Base-by-base conservation (phyloP, 495 filamentous ascomycete genomes). In the Hypoxylon intermedium region DNA sequence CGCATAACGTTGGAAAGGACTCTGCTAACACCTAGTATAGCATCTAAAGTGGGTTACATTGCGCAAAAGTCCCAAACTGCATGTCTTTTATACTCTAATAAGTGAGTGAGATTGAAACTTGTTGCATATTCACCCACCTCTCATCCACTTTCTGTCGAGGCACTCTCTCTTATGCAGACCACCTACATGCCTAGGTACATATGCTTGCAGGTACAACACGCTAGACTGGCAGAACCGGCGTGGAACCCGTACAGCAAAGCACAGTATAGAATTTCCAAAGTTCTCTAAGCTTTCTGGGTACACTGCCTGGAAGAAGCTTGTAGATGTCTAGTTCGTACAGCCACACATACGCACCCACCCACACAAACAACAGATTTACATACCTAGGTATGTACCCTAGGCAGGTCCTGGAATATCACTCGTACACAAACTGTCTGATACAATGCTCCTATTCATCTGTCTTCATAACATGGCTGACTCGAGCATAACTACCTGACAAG, bases 291-390 rank as follows among this genome's bases (percentile, higher is more conserved):
- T 43, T n/a, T n/a, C n/a, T n/a, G 30, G 44, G 21, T 42, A 40
- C 38, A 50, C 51, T 44, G 49, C 45, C 30, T 51, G 45, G 51
- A 44, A 42, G 12, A 45, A 48, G 26, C 26, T 48, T 41, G 44
- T 41, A 16, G 15, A 38, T 33, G 33, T 52, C 57, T 20, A 41
- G 23, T 62, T 53, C 38, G 58, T 62, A 63, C 60, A 64, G 53
- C 53, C 60, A 64, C 38, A 60, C 20, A 40, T 13, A 64, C 53
- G 44, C 58, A 67, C 48, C 34, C 51, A 66, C 58, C 48, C 63
- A 50, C 52, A 38, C 57, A 60, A 55, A 60, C 50, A 60, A 56
- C 37, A 19, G 16, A 33, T 48, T 53, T 49, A 58, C 47, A 23
- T n/a, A n/a, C n/a, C n/a, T 41, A n/a, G 50, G 44, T 47, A 44